Base-by-base conservation (phyloP, 2,329 filamentous ascomycete species). In the Geosmithia morbida region DNA sequence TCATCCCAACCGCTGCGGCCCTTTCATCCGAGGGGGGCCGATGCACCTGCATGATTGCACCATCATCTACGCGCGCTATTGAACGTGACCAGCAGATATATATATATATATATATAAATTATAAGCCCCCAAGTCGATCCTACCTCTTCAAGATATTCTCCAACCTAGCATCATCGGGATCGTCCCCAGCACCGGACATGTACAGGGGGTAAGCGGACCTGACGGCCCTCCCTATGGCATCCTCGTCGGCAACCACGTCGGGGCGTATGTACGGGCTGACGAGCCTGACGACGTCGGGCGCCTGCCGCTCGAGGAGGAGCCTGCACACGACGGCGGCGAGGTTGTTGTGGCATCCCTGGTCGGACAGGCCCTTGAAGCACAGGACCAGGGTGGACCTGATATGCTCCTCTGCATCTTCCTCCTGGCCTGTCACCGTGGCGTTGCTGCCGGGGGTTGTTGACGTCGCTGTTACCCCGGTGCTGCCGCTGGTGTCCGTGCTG, bases 301-400 rank as follows among this genome's bases (percentile, higher is more conserved):
- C n/a, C 43, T 45, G 43, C 5, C 43, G 8, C 43, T 45, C 43
- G 2, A 45, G 16, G 14, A 45, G 43, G 10, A 45, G 26, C 22
- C 17, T 30, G 43, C 20, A 30, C 11, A 45, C 33, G 26, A 45
- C 43, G 26, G 14, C 22, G 10, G 26, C 43, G 18, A 45, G 14
- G 16, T 45, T 8, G 7, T 16, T 13, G 22, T 45, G 43, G 6
- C n/a, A 14, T 7, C 43, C 26, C 30, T 45, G 43, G 30, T 45
- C 26, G 3, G 43, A 20, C 22, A 66, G 48, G 0, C 64, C 63
- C 33, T 63, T 59, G 1, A 57, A 59, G 10, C 58, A 52, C 1
- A 66, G 51, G n/a, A 66, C 51, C 1, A 66, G 56, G 0, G 58
- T 60, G 0, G 63, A 61, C 11, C 60, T 55, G n/a, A 64, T 42